These are phyloP conservation scores for Phlebiopsis flavidoalba DNA, from an alignment of 768 basidiomycete genomes.

Conservation along the genomic window DNA sequence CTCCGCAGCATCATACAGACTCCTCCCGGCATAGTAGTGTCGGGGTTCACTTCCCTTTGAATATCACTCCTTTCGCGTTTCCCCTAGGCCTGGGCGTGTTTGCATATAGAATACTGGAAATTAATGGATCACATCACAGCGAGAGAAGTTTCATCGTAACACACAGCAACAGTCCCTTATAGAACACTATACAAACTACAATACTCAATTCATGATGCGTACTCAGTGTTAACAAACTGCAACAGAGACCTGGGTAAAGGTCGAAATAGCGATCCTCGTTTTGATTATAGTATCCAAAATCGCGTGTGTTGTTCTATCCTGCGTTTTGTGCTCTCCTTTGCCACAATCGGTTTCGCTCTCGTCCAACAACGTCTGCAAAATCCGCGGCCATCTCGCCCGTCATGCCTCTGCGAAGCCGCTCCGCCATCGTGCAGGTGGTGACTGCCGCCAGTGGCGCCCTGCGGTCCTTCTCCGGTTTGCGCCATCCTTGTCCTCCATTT, in stretches of 20 bases:
- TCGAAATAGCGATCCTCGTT: no score
- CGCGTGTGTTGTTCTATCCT: no score
- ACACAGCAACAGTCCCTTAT: neutral
- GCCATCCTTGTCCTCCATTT: constrained; percentile 34
- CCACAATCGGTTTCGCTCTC: constrained; percentile 60
- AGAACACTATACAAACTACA: neutral
- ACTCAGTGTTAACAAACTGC: constrained; percentile 62
- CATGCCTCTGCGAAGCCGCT: constrained; percentile 68
- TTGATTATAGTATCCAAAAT: constrained; percentile 35
- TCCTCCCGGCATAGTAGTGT: neutral
- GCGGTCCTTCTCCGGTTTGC: constrained; percentile 31
- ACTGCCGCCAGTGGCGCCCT: constrained; percentile 34
- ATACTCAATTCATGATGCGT: constrained; percentile 32
- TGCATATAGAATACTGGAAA: neutral
- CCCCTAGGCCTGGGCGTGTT: neutral
- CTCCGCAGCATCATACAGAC: neutral
- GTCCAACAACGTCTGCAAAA: constrained; percentile 57
- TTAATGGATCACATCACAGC: neutral
- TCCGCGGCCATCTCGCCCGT: constrained; percentile 77
- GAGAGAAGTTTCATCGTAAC: neutral
- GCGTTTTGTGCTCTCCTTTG: no score
- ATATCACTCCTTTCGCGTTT: neutral
- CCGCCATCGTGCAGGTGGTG: constrained; percentile 55
- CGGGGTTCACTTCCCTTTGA: no score
- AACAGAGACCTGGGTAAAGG: constrained; percentile 54